Percentiles rank a stretch among this genome's conserved stretches.
phyloP scores from a whole-genome alignment of 805 yeast species.

The Candida silvicultrix region DNA sequence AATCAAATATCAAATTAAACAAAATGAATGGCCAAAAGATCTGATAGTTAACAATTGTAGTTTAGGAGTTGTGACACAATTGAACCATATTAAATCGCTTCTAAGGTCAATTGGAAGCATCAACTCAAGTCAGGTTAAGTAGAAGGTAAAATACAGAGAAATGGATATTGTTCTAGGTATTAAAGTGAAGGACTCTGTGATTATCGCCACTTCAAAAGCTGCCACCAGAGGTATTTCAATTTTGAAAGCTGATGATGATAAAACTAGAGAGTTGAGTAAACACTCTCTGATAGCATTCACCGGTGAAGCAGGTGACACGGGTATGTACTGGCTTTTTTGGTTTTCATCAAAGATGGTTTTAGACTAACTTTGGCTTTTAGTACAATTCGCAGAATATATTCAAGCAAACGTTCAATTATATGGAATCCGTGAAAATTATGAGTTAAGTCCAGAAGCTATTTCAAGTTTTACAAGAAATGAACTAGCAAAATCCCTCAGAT shows the following conservation, averaged over 20 bases:
- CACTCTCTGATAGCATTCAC: conserved; percentile 83
- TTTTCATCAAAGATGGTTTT: background rate
- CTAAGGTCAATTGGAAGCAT: background rate
- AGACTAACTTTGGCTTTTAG: conserved; percentile 22
- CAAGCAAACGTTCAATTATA: conserved; percentile 89
- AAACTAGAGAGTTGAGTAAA: conserved; percentile 66
- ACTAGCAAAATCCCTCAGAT: conserved; percentile 81
- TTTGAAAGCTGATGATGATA: conserved; percentile 72
- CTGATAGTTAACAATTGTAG: background rate
- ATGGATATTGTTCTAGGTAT: conserved; percentile 94
- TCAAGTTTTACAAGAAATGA: conserved; percentile 85
- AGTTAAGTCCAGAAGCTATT: conserved; percentile 77
- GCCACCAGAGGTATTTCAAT: conserved; percentile 86
- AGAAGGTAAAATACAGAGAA: background rate
- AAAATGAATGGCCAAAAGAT: background rate
- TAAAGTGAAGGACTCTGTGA: conserved; percentile 70
- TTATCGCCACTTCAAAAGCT: conserved; percentile 92
- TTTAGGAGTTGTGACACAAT: background rate
- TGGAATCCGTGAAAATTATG: conserved; percentile 78
- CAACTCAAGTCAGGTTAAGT: background rate
- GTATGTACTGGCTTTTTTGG: conserved; percentile 15
- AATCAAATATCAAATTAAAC: background rate
- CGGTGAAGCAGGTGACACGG: conserved; percentile 95
- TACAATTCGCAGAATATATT: conserved; percentile 88
- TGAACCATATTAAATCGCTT: background rate